Conservation (phyloP, 768 basidiomycete species). For the Suillus spraguei region DNA sequence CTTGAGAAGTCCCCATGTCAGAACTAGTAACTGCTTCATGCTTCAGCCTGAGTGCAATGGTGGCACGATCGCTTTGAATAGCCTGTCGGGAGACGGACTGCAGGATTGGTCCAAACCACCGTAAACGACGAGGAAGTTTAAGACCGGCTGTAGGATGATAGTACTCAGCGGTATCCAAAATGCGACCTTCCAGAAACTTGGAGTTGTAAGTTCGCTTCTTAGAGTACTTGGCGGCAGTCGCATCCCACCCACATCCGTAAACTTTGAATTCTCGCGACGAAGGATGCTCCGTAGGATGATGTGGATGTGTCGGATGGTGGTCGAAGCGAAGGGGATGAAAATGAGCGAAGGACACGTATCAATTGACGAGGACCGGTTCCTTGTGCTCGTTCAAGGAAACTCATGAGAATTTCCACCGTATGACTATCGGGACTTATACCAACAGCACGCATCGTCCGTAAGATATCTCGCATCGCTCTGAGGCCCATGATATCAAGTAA, state of each 20-base stretch:
- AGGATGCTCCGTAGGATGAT: conserved; percentile 54
- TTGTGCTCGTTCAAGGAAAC: conserved; percentile 48
- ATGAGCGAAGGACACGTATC: conserved; percentile 46
- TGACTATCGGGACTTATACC: conserved; percentile 52
- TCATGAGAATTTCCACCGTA: conserved; percentile 59
- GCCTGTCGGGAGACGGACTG: conserved; percentile 48
- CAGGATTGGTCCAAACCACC: conserved; percentile 43
- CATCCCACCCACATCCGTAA: conserved; percentile 50
- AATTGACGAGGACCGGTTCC: conserved; percentile 48
- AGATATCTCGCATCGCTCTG: conserved; percentile 44
- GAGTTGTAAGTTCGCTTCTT: conserved; percentile 25
- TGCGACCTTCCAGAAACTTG: conserved; percentile 12
- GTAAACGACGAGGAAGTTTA: conserved; percentile 32
- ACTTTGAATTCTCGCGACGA: conserved; percentile 49
- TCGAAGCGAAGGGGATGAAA: conserved; percentile 43
- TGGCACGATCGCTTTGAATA: conserved; percentile 57
- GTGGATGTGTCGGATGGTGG: conserved; percentile 61
- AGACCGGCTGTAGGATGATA: conserved; percentile 58
- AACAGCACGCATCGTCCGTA: conserved; percentile 57
- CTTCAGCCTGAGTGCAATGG: conserved; percentile 63
- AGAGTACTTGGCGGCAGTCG: conserved; percentile 41
- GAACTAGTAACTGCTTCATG: conserved; percentile 57
- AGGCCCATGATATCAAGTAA: conserved; percentile 53
- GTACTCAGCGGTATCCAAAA: conserved; percentile 25
- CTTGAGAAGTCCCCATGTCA: conserved; percentile 53